Base-by-base conservation (phyloP, 768 basidiomycete species). In the Crepidotus variabilis region DNA sequence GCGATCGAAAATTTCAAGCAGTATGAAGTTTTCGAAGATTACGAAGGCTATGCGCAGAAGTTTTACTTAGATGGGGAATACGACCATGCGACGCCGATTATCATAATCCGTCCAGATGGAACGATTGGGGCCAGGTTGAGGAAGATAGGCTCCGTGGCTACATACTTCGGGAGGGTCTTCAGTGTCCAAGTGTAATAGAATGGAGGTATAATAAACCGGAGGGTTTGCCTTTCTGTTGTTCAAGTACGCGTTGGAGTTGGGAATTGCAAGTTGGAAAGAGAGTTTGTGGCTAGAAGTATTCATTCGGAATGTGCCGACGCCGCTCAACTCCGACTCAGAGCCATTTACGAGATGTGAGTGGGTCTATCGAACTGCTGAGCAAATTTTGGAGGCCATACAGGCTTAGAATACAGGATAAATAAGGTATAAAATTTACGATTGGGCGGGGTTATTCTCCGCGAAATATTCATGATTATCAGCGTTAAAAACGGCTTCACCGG, bases 381-480 rank as follows among this genome's bases (percentile, higher is more conserved):
- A n/a, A n/a, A n/a, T n/a, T n/a, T n/a, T n/a, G n/a, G n/a, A n/a
- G n/a, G n/a, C n/a, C n/a, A n/a, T n/a, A n/a, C n/a, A n/a, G n/a
- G n/a, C n/a, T n/a, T n/a, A n/a, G n/a, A n/a, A n/a, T n/a, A n/a
- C n/a, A n/a, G n/a, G n/a, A n/a, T 11, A 43, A 5, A 20, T 11
- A 43, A 43, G 14, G 18, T 43, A 14, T 11, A 43, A 14, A 11
- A 43, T 16, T 11, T 52, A 52, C 3, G 35, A 34, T 9, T 67
- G 70, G 14, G 67, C 35, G 28, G 75, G 77, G 65, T 69, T 72
- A 63, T 80, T 80, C 72, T 81, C 78, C 5, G 78, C 76, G 58
- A 79, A 80, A 67, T 79, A 81, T 56, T 81, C 79, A 61, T 80
- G 77, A 51, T 65, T 72, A 63, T 80, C 79, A 8, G 78, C 79